Percentiles rank a stretch among this genome's conserved stretches.
Conservation (phyloP, 192 early-diverging fungal species). For the Kickxella alabastrina region DNA sequence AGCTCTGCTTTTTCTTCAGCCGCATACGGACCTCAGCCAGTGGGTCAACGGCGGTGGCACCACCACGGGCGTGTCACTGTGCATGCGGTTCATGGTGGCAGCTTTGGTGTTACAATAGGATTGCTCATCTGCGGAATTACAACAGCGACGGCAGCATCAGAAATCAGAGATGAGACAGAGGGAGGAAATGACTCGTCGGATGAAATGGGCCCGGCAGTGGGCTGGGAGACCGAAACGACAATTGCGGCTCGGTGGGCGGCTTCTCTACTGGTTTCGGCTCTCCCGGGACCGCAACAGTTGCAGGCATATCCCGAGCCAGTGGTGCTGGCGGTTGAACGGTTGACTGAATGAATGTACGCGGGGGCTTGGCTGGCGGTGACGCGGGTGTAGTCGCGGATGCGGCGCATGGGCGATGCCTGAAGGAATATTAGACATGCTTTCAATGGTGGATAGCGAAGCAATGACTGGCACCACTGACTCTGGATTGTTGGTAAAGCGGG, state of each 20-base stretch:
- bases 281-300: neutral
- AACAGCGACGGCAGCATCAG: neutral
- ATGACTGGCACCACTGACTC: too few species aligned
- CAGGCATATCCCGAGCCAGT: neutral
- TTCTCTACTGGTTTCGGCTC: neutral
- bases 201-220: neutral
- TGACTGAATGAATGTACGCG: neutral
- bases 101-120: slow-evolving; percentile 12
- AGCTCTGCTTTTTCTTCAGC: slow-evolving; percentile 48
- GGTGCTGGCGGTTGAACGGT: neutral
- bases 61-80: slow-evolving; percentile 10
- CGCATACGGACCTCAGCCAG: slow-evolving; percentile 37
- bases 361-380: slow-evolving; percentile 11
- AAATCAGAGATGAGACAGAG: neutral
- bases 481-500: too few species aligned
- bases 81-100: slow-evolving; percentile 23
- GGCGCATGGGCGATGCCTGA: too few species aligned
- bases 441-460: too few species aligned
- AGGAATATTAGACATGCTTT: too few species aligned
- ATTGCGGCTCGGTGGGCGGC: too few species aligned
- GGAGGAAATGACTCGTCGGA: neutral
- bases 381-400: neutral
- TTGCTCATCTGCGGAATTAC: neutral
- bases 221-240: too few species aligned
- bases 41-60: slow-evolving; percentile 11